Conservation (phyloP, 2,329 filamentous ascomycete species). For the Emergomyces pasteurianus region DNA sequence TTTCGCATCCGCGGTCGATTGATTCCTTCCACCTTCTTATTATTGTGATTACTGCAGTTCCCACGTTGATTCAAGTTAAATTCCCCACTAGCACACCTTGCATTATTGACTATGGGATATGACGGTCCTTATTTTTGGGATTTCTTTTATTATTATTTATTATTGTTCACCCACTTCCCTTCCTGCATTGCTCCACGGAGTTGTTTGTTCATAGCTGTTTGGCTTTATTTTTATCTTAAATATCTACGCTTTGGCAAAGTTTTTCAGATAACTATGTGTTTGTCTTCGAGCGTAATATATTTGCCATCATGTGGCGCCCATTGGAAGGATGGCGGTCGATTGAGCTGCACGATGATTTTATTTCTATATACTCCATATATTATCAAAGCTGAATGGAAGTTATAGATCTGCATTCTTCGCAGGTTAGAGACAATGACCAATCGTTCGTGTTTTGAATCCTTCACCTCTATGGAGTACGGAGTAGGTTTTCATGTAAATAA, state of each 20-base stretch:
- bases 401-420: not conserved
- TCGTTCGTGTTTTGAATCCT: too few species aligned
- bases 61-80: not conserved
- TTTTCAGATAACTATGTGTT: too few species aligned
- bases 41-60: not conserved
- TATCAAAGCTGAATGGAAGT: not conserved
- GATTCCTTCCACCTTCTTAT: not conserved
- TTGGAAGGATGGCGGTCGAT: not conserved
- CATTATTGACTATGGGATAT: not conserved
- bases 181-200: not conserved
- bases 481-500: too few species aligned
- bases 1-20: too few species aligned
- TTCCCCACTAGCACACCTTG: not conserved
- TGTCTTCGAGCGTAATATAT: not conserved
- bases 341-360: not conserved
- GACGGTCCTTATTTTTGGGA: not conserved
- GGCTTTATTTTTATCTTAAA: not conserved
- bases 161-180: not conserved
- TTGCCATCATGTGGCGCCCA: not conserved
- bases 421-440: not conserved
- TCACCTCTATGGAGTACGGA: too few species aligned
- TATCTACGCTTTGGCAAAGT: too few species aligned
- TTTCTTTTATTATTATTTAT: not conserved
- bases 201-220: not conserved
- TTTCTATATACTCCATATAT: not conserved